Evolutionary conservation across 2,329 filamentous ascomycete genomes (phyloP).

Genomic region (Aspergillus niger): DNA sequence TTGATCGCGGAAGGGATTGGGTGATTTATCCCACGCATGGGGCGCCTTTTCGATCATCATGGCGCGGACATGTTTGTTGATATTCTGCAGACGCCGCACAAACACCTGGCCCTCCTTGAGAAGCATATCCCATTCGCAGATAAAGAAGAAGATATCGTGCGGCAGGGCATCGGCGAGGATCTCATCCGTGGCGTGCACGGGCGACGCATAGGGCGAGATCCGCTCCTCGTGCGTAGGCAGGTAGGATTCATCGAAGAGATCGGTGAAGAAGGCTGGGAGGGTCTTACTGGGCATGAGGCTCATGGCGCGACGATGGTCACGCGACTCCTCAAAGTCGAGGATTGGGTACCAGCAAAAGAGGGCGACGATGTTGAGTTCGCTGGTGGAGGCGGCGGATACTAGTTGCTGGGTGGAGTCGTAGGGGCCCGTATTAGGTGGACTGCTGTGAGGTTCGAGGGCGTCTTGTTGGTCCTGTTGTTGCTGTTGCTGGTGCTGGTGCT

Average conservation of each 20-base stretch:
- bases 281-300: conserved; percentile 55
- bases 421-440: conserved; percentile 20
- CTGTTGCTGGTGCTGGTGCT: too few relatives aligned
- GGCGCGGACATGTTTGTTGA: conserved; percentile 48
- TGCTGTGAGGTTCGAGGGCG: neutral
- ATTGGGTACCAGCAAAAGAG: conserved; percentile 65
- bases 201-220: conserved; percentile 60
- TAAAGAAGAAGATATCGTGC: conserved; percentile 62
- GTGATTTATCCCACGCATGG: conserved; percentile 53
- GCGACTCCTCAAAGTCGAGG: conserved; percentile 63
- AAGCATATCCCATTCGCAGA: conserved; percentile 69
- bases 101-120: conserved; percentile 59
- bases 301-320: conserved; percentile 59
- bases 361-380: conserved; percentile 54
- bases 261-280: conserved; percentile 51
- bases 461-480: too few relatives aligned
- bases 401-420: conserved; percentile 39
- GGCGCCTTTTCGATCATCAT: conserved; percentile 50
- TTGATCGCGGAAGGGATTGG: conserved; percentile 52
- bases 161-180: conserved; percentile 58
- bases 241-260: conserved; percentile 53
- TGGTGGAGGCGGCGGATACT: conserved; percentile 34
- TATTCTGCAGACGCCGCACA: conserved; percentile 41
- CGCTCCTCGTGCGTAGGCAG: conserved; percentile 51
- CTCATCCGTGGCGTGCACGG: conserved; percentile 56